Conservation (phyloP, 2,329 filamentous ascomycete species). For the Colletotrichum sojae region DNA sequence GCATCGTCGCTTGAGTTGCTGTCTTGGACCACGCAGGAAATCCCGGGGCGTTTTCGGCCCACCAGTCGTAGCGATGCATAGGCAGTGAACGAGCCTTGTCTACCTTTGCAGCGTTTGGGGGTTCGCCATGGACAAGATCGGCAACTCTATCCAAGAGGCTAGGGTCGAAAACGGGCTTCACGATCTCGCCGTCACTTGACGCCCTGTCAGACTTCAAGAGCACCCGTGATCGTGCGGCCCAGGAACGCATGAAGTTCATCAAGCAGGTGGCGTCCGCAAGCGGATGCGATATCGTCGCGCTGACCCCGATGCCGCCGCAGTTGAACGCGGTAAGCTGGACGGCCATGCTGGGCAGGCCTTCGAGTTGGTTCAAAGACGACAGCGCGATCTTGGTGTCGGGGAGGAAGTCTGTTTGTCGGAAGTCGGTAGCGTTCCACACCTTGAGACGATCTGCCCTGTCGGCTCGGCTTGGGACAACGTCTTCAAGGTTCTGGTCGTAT, state of each 20-base stretch:
- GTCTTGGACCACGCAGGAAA: slow-evolving; percentile 47
- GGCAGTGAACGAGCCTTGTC: slow-evolving; percentile 55
- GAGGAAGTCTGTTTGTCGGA: slow-evolving; percentile 53
- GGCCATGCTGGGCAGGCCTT: slow-evolving; percentile 49
- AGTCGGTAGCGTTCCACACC: slow-evolving; percentile 51
- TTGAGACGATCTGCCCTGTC: slow-evolving; percentile 40
- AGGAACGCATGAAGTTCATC: slow-evolving; percentile 58
- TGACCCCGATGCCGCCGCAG: slow-evolving; percentile 58
- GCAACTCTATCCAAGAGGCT: slow-evolving; percentile 54
- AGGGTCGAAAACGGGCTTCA: slow-evolving; percentile 56
- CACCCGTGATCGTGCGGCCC: slow-evolving; percentile 51
- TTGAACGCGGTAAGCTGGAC: slow-evolving; percentile 58
- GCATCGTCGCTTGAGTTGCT: slow-evolving; percentile 46
- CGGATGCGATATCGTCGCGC: slow-evolving; percentile 58
- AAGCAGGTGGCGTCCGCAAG: slow-evolving; percentile 61
- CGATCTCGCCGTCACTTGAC: rapidly evolving
- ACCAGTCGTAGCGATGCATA: slow-evolving; percentile 64
- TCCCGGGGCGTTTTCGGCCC: slow-evolving; percentile 50
- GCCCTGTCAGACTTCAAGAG: slow-evolving; percentile 14
- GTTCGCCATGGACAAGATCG: slow-evolving; percentile 39
- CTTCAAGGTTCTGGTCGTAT: slow-evolving; percentile 46
- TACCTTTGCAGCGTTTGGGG: slow-evolving; percentile 46
- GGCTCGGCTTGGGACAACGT: slow-evolving; percentile 49
- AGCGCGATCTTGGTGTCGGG: slow-evolving; percentile 52
- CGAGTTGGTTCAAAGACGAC: slow-evolving; percentile 45